Base-by-base conservation (phyloP, 2,329 filamentous ascomycete genomes). In the Talaromyces verruculosus region DNA sequence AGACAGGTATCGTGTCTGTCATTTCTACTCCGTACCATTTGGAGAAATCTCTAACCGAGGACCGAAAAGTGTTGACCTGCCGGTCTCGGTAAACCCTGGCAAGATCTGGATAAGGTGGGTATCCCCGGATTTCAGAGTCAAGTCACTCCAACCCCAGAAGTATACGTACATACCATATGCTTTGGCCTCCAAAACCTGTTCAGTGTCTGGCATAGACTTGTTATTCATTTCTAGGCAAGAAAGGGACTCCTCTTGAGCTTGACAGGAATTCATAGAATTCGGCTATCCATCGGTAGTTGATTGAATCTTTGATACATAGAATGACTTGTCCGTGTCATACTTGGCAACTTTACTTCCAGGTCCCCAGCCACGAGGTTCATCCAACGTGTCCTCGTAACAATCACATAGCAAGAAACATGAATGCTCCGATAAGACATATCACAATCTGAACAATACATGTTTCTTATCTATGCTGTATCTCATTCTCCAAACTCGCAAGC, bases 401-500 rank as follows among this genome's bases (percentile, higher is more conserved):
- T 30, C 15, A n/a, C 25, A 33, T 11, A 15, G 22, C 2, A 30
- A 51, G 22, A 51, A 45, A 49, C 45, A 28, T 5, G 47, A n/a
- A 28, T 17, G 15, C 13, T 30, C 25, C 7, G 7, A 6, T 19
- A 2, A 30, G 49, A 53, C n/a, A 35, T 35, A 5, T 53, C 28
- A 53, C 30, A 33, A 35, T 5, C 3, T 6, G 30, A 35, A 19
- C 17, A 19, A 28, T 55, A n/a, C 49, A 19, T 19, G 11, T 53
- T 7, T 30, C 3, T 25, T 25, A 25, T 3, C 25, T 25, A 47
- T 25, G n/a, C 30, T 65, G 65, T 8, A 73, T 68, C 58, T 73
- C 72, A 22, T 72, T 69, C 55, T 74, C 72, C 30, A 72, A 39
- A 49, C 72, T 74, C 0, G 72, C 72, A 30, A 70, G 67, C 53